A percentile compares a stretch with the other conserved stretches of the same genome.
Conservation (phyloP, 768 basidiomycete genomes). For the Pulveroboletus sp. region DNA sequence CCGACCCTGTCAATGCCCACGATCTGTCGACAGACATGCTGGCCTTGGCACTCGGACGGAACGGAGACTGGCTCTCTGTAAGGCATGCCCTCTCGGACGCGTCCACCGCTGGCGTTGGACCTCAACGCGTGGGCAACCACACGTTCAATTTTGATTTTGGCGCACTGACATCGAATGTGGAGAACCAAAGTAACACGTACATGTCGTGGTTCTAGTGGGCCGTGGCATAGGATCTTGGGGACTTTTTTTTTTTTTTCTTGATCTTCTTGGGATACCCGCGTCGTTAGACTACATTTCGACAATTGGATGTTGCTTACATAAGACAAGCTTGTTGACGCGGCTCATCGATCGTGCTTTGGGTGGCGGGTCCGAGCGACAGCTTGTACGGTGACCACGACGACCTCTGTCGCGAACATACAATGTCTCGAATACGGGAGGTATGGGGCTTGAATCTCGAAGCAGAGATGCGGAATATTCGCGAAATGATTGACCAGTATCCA, state of each 20-base stretch:
- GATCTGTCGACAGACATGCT: constrained; percentile 34
- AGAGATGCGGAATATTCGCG: constrained; percentile 88
- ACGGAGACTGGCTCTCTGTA: constrained; percentile 24
- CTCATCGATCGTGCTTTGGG: constrained; percentile 5
- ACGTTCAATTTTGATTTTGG: constrained; percentile 64
- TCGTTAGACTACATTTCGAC: not conserved
- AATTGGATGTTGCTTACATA: constrained; percentile 27
- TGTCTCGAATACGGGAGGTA: constrained; percentile 91
- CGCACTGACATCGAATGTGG: constrained; percentile 51
- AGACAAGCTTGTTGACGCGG: constrained; percentile 19
- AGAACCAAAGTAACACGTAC: constrained; percentile 54
- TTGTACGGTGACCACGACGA: constrained; percentile 22
- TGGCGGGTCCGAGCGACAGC: constrained; percentile 9
- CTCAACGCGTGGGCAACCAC: constrained; percentile 47
- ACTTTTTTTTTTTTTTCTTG: constrained; percentile 15
- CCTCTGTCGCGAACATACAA: constrained; percentile 24
- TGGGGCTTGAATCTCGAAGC: constrained; percentile 92
- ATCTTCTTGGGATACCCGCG: constrained; percentile 12
- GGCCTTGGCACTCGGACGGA: constrained; percentile 27
- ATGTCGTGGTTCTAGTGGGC: constrained; percentile 63
- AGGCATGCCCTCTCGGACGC: constrained; percentile 19
- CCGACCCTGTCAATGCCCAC: constrained; percentile 18
- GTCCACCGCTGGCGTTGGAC: constrained; percentile 20
- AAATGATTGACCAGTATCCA: constrained; percentile 85
- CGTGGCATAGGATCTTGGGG: constrained; percentile 12